Evolutionary conservation across 306 rosid genomes (phyloP).

Genomic region (Sophora flavescens): DNA sequence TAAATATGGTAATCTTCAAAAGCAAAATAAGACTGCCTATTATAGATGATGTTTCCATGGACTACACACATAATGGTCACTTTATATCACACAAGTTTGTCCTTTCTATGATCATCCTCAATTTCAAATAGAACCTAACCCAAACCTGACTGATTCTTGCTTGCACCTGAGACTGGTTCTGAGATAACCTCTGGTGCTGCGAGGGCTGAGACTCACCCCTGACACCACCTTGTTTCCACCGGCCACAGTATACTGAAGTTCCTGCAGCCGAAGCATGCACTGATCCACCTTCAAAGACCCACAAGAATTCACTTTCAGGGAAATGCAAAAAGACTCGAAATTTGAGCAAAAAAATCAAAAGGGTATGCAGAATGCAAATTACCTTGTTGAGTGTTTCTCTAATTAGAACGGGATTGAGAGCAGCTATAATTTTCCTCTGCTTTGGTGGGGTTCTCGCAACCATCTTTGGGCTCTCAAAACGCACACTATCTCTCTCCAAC

Average conservation of each 20-base stretch:
- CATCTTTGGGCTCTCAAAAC: slow-evolving; percentile 50
- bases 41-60: background rate
- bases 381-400: slow-evolving; percentile 92
- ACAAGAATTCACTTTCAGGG: slow-evolving; percentile 10
- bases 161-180: slow-evolving; percentile 95
- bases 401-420: slow-evolving; percentile 77
- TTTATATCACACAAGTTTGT: no score
- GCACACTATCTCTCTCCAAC: slow-evolving; percentile 46
- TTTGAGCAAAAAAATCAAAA: background rate
- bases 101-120: background rate
- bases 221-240: slow-evolving; percentile 88
- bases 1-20: background rate
- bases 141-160: slow-evolving; percentile 79
- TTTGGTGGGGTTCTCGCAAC: slow-evolving; percentile 95
- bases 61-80: no score
- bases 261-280: slow-evolving; percentile 91
- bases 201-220: slow-evolving; percentile 91
- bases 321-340: background rate
- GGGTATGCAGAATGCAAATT: background rate
- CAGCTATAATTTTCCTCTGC: slow-evolving; percentile 68
- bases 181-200: slow-evolving; percentile 87
- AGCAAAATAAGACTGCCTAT: no score
- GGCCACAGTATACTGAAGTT: slow-evolving; percentile 80
- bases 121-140: slow-evolving; percentile 3
- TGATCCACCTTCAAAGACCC: slow-evolving; percentile 76